phyloP scores from a whole-genome alignment of 345 rosid genomes.

The sweet orange (Citrus sinensis) region DNA sequence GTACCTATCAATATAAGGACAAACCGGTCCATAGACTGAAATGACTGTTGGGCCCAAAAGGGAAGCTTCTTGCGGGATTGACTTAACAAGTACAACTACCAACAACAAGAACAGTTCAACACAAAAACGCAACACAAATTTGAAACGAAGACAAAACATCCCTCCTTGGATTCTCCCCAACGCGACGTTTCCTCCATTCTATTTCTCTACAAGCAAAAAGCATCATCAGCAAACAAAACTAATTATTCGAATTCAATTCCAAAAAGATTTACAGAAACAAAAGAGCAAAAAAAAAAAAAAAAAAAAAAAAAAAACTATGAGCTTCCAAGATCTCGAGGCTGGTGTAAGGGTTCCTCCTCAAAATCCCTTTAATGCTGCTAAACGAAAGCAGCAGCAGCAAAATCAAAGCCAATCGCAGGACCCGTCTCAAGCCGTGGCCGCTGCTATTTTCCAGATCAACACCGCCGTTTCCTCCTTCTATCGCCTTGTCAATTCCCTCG shows the following conservation, averaged over 20 bases:
- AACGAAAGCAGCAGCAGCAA: constrained; percentile 18
- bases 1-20: too few species aligned
- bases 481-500: constrained; percentile 73
- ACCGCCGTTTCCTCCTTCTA: constrained; percentile 61
- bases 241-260: not conserved
- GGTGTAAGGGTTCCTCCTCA: constrained; percentile 20
- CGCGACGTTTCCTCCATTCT: not conserved
- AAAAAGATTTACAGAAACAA: not conserved
- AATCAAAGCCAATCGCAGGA: constrained; percentile 29
- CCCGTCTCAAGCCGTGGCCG: constrained; percentile 62
- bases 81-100: not conserved
- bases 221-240: not conserved
- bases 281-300: too few species aligned
- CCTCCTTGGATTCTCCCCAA: constrained; percentile 14
- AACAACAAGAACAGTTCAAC: not conserved
- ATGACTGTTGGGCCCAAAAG: not conserved
- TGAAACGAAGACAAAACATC: not conserved
- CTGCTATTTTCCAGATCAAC: constrained; percentile 68
- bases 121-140: not conserved
- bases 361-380: constrained; percentile 13
- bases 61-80: not conserved
- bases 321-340: constrained; percentile 65
- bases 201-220: not conserved
- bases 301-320: constrained; percentile 27
- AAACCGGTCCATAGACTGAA: not conserved